A percentile compares a stretch with the other conserved stretches of the same genome.
These are phyloP conservation scores for Celoporthe dispersa DNA, from an alignment of 2,329 filamentous ascomycete species.

Conservation along the genomic window DNA sequence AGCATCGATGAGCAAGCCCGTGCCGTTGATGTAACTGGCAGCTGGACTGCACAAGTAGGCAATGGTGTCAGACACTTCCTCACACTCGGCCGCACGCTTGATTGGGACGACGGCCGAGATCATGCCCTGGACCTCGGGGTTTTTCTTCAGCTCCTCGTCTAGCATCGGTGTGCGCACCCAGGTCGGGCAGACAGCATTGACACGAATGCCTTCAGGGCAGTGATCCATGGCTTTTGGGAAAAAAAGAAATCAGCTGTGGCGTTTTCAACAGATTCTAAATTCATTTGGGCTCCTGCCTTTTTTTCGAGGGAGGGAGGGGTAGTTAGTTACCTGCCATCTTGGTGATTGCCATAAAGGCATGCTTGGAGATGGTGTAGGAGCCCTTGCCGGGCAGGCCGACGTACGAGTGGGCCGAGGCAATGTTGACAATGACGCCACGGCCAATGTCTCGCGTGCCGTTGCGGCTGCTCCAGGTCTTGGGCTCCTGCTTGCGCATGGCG, in stretches of 20 bases:
- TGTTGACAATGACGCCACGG: slow-evolving; percentile 31
- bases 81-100: slow-evolving; percentile 30
- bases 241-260: not conserved
- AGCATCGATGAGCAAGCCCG: slow-evolving; percentile 31
- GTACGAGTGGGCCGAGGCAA: slow-evolving; percentile 31
- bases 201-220: slow-evolving; percentile 29
- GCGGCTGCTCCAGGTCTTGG: slow-evolving; percentile 30
- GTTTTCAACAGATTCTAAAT: not conserved
- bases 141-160: slow-evolving; percentile 27
- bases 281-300: too few relatives aligned
- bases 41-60: slow-evolving; percentile 31
- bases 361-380: slow-evolving; percentile 33
- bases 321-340: slow-evolving; percentile 27
- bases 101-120: slow-evolving; percentile 30
- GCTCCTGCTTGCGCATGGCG: slow-evolving; percentile 32
- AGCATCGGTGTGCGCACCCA: slow-evolving; percentile 32
- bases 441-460: slow-evolving; percentile 31
- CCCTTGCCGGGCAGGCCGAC: slow-evolving; percentile 29
- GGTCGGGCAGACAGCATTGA: slow-evolving; percentile 32
- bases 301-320: too few relatives aligned
- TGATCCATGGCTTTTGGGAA: slow-evolving; percentile 27
- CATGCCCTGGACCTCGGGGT: slow-evolving; percentile 30
- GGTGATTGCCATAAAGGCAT: slow-evolving; percentile 31
- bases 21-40: slow-evolving; percentile 32
- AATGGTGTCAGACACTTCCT: slow-evolving; percentile 32